These are phyloP conservation scores for Circinella minor DNA, from an alignment of 371 early-diverging fungal species.

Conservation along the genomic window DNA sequence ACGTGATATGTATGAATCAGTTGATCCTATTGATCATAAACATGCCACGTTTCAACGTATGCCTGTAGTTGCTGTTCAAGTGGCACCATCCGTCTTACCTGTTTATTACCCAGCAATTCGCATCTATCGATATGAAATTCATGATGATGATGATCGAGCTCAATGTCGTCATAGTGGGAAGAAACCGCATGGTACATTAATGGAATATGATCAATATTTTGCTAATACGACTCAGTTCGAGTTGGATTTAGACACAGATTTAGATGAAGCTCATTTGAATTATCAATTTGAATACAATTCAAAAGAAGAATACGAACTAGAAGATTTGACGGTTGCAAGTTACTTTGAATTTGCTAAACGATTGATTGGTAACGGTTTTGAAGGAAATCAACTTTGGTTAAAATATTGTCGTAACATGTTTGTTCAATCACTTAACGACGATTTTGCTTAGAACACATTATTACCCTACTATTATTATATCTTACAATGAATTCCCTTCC, in stretches of 20 bases:
- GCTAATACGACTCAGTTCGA: slow-evolving; percentile 48
- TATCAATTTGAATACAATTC: slow-evolving; percentile 62
- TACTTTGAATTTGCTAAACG: slow-evolving; percentile 52
- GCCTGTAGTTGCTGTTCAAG: slow-evolving; percentile 56
- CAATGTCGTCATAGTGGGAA: slow-evolving; percentile 15
- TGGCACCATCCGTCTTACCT: slow-evolving; percentile 77
- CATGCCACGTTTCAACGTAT: background rate
- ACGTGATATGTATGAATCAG: slow-evolving; percentile 31
- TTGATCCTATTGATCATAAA: slow-evolving; percentile 27
- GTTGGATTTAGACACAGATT: slow-evolving; percentile 14
- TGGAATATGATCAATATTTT: slow-evolving; percentile 42
- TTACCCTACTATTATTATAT: background rate
- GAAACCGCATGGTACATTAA: slow-evolving; percentile 32
- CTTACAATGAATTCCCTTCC: too few species aligned
- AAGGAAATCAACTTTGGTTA: slow-evolving; percentile 35
- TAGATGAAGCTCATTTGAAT: slow-evolving; percentile 22
- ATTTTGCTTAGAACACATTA: background rate
- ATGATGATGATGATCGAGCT: slow-evolving; percentile 17
- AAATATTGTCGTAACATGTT: slow-evolving; percentile 41
- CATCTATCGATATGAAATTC: slow-evolving; percentile 63
- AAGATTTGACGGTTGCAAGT: slow-evolving; percentile 58
- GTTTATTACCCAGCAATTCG: slow-evolving; percentile 74
- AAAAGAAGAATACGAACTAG: slow-evolving; percentile 59
- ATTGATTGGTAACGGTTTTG: slow-evolving; percentile 31
- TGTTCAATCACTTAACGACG: slow-evolving; percentile 32